These are phyloP conservation scores for Chlorella sp. DNA, from an alignment of 139 green algal species.

Conservation along the genomic window DNA sequence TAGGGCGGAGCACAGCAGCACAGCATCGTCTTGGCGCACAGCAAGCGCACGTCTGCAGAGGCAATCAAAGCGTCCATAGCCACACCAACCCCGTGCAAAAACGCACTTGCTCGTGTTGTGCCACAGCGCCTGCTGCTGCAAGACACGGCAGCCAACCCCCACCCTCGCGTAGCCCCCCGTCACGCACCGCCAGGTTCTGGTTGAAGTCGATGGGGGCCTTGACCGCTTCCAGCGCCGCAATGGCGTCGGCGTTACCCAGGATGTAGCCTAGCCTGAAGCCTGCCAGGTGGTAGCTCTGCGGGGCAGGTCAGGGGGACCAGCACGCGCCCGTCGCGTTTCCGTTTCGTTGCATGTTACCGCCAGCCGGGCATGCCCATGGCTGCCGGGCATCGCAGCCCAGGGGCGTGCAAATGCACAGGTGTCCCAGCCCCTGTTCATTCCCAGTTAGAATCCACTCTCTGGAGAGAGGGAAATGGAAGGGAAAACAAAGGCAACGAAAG, in stretches of 20 bases:
- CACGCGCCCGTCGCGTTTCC: too few relatives aligned
- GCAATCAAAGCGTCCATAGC: background rate
- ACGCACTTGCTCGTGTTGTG: background rate
- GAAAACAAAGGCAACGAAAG: too few relatives aligned
- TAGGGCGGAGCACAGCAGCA: background rate
- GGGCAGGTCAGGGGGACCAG: too few relatives aligned
- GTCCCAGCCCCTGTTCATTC: too few relatives aligned
- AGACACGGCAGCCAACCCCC: background rate
- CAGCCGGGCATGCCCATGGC: too few relatives aligned
- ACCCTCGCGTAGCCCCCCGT: background rate
- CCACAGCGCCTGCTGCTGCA: background rate
- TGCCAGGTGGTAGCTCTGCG: constrained; percentile 27
- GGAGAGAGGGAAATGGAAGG: too few relatives aligned
- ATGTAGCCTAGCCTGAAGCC: constrained; percentile 41
- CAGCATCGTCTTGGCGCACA: background rate
- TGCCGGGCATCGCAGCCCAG: too few relatives aligned
- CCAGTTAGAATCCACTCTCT: too few relatives aligned
- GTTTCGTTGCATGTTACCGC: too few relatives aligned
- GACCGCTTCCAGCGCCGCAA: constrained; percentile 37
- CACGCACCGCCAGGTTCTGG: constrained; percentile 27
- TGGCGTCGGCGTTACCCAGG: constrained; percentile 32
- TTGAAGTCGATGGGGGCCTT: constrained; percentile 54
- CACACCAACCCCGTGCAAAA: background rate
- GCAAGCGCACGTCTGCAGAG: background rate
- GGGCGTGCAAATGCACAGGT: too few relatives aligned